These are phyloP conservation scores for Nematocida displodere DNA, from an alignment of 371 early-diverging fungal species.

Conservation along the genomic window DNA sequence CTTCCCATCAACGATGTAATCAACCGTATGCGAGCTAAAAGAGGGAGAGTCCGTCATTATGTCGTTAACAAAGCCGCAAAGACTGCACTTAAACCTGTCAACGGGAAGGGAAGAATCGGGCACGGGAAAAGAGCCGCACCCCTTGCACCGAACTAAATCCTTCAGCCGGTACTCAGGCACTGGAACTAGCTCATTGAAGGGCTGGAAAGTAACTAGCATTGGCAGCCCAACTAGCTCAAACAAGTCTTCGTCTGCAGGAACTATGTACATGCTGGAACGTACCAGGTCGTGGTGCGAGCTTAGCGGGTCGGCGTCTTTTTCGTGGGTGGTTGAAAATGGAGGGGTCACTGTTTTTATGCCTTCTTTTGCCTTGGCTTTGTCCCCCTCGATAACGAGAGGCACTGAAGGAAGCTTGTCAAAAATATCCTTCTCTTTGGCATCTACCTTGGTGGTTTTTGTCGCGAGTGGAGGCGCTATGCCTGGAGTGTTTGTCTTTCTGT, in stretches of 20 bases:
- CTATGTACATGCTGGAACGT: slow-evolving; percentile 60
- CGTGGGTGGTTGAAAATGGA: slow-evolving; percentile 7
- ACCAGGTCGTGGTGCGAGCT: slow-evolving; percentile 10
- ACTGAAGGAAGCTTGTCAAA: slow-evolving; percentile 23
- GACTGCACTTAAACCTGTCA: slow-evolving; percentile 56
- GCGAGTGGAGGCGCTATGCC: not conserved
- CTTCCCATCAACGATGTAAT: slow-evolving; percentile 50
- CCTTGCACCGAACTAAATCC: slow-evolving; percentile 39
- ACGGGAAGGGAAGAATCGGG: not conserved
- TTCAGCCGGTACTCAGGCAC: slow-evolving; percentile 28
- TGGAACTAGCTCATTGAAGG: slow-evolving; percentile 53
- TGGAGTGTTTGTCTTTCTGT: not conserved
- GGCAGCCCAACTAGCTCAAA: slow-evolving; percentile 60
- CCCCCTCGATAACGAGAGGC: not conserved
- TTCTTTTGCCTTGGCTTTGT: slow-evolving; percentile 5
- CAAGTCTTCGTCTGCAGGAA: slow-evolving; percentile 55
- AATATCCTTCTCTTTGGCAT: slow-evolving; percentile 7
- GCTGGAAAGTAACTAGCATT: slow-evolving; percentile 55
- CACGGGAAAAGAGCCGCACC: slow-evolving; percentile 58
- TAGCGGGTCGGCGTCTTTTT: not conserved
- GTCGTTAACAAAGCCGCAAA: slow-evolving; percentile 57
- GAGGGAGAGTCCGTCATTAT: slow-evolving; percentile 13
- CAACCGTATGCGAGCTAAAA: slow-evolving; percentile 31
- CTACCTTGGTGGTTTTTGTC: not conserved
- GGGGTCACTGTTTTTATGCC: not conserved